Conservation (phyloP, 73 alveolate genomes). For the Paramecium bursaria region DNA sequence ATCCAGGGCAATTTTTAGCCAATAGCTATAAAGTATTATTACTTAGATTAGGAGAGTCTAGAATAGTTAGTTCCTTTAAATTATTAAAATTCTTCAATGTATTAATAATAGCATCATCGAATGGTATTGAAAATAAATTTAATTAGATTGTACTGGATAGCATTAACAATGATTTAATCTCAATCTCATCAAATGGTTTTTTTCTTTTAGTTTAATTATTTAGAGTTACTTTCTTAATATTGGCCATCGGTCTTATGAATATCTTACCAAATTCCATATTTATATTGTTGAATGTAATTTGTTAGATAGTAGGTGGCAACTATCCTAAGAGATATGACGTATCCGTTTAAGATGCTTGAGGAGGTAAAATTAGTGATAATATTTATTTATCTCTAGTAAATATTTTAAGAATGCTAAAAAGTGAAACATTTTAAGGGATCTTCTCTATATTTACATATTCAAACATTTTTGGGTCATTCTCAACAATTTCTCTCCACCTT, state of each 20-base stretch:
- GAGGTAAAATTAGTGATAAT: slow-evolving; percentile 2
- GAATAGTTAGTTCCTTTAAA: slow-evolving; percentile 25
- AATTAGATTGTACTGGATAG: slow-evolving; percentile 22
- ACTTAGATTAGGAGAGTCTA: slow-evolving; percentile 58
- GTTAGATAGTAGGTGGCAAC: slow-evolving; percentile 26
- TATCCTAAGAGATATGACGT: slow-evolving; percentile 17
- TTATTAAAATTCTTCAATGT: slow-evolving; percentile 3
- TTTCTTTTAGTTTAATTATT: slow-evolving; percentile 49
- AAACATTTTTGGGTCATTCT: slow-evolving; percentile 23
- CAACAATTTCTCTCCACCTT: slow-evolving; percentile 24
- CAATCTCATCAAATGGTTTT: slow-evolving; percentile 63
- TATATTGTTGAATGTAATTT: slow-evolving; percentile 33
- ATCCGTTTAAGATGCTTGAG: slow-evolving; percentile 26
- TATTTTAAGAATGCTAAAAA: slow-evolving; percentile 3
- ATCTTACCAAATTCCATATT: slow-evolving; percentile 59
- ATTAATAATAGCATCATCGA: slow-evolving; percentile 1
- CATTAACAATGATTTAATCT: slow-evolving; percentile 48
- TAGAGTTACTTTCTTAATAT: slow-evolving; percentile 59
- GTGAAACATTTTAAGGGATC: not conserved
- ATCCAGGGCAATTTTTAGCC: slow-evolving; percentile 34
- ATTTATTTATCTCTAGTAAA: slow-evolving; percentile 1
- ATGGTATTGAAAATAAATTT: not conserved
- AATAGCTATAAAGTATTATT: slow-evolving; percentile 45
- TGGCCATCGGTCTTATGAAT: slow-evolving; percentile 37
- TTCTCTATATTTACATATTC: slow-evolving; percentile 15